Percentiles rank a stretch among this genome's conserved stretches.
phyloP scores from a whole-genome alignment of 495 filamentous ascomycete genomes.

The Xylaria telfairii region DNA sequence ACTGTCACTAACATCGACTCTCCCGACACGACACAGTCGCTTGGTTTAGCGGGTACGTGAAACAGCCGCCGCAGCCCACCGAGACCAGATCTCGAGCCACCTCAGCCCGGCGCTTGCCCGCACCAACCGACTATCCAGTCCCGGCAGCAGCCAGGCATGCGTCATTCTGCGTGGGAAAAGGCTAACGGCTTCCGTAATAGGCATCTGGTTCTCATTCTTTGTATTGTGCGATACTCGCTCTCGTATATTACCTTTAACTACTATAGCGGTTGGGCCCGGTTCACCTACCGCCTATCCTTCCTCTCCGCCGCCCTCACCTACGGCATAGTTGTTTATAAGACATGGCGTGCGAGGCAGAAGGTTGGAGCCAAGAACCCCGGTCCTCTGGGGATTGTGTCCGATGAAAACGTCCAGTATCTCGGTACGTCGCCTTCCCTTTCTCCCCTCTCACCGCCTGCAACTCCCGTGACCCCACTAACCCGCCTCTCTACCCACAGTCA shows the following conservation, averaged over 20 bases:
- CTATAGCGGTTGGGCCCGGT: conserved; percentile 71
- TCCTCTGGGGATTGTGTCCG: conserved; percentile 67
- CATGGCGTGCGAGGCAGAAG: conserved; percentile 80
- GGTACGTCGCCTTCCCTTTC: conserved; percentile 61
- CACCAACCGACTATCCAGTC: neutral
- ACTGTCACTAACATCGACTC: conserved; percentile 25
- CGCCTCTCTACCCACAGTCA: conserved; percentile 57
- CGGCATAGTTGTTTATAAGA: conserved; percentile 99
- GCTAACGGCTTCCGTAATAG: conserved; percentile 45
- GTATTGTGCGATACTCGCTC: conserved; percentile 78
- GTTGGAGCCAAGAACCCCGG: conserved; percentile 63
- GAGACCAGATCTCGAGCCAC: neutral
- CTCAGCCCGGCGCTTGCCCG: neutral
- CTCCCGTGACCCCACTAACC: conserved; percentile 21
- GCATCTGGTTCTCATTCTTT: conserved; percentile 83
- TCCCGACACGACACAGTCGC: conserved; percentile 46
- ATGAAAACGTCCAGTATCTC: conserved; percentile 98
- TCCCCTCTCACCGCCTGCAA: conserved; percentile 16
- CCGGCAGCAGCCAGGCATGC: neutral
- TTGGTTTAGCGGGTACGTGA: conserved; percentile 90
- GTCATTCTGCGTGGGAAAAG: neutral
- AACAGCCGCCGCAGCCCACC: conserved; percentile 4
- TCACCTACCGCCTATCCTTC: conserved; percentile 90
- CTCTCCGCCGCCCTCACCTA: conserved; percentile 88
- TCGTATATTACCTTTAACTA: conserved; percentile 86